These are phyloP conservation scores for Reticulascus tulasneorum DNA, from an alignment of 2,329 filamentous ascomycete species.

Conservation along the genomic window DNA sequence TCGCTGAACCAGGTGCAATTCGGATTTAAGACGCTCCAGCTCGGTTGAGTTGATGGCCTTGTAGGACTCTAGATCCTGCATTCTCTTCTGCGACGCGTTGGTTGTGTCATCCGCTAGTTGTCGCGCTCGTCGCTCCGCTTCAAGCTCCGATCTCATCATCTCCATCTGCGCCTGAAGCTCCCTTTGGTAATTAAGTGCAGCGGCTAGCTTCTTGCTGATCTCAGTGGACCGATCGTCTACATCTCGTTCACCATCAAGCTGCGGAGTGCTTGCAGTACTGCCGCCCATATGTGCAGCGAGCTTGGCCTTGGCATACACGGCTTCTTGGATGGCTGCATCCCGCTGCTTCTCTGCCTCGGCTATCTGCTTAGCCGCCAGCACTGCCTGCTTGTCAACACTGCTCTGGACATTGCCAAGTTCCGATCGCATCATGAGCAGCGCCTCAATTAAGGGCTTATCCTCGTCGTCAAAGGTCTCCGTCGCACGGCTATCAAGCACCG, in stretches of 20 bases:
- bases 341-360: conserved; percentile 93
- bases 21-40: conserved; percentile 77
- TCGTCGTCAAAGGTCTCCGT: conserved; percentile 85
- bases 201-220: conserved; percentile 77
- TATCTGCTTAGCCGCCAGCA: conserved; percentile 80
- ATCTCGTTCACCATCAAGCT: conserved; percentile 58
- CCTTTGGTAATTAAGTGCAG: conserved; percentile 71
- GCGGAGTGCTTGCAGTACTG: conserved; percentile 58
- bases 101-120: conserved; percentile 86
- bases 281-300: conserved; percentile 71
- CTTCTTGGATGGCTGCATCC: conserved; percentile 90
- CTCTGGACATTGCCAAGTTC: conserved; percentile 87
- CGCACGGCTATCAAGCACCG: conserved; percentile 70
- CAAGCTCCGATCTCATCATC: conserved; percentile 63
- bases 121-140: conserved; percentile 75
- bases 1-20: conserved; percentile 76
- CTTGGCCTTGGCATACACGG: conserved; percentile 91
- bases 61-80: conserved; percentile 78
- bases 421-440: conserved; percentile 82
- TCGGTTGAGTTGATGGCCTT: conserved; percentile 81
- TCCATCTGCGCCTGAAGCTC: conserved; percentile 79
- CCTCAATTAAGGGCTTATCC: conserved; percentile 87
- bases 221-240: conserved; percentile 65
- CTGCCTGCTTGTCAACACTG: conserved; percentile 83
- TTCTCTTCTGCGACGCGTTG: conserved; percentile 75